Base-by-base conservation (phyloP, 805 yeast genomes). In the Wickerhamiella slavikovae region DNA sequence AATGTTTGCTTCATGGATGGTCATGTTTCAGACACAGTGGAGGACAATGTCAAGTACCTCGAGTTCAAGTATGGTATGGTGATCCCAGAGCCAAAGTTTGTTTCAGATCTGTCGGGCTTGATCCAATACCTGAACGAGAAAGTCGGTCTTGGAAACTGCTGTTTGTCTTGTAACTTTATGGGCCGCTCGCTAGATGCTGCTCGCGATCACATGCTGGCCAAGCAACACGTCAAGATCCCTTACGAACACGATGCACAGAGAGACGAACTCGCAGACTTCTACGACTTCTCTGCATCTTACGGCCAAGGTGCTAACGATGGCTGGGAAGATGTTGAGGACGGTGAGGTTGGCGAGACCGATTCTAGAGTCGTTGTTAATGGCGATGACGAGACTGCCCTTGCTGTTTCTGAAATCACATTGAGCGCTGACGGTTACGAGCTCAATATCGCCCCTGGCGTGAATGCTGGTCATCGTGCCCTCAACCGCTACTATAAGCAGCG, bases 181-280 rank as follows among this genome's bases (percentile, higher is more conserved):
- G 96, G 96, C n/a, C 65, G 67, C 36, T 68, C 70, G 31, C 47
- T 85, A 18, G 91, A 78, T 44, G 76, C 93, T 35, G 82, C 78
- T 8, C 71, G 93, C 40, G 89, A 79, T 25, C 99, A 89, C 51
- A 73, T 80, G 76, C 42, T 60, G 4, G 64, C 75, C 6, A 89
- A 89, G 51, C 69, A 80, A 34, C 99, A 89, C 51, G 75, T 85
- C 56, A 66, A 69, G 45, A 63, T 89, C 35, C 95, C 96, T 1
- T 89, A 76, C 51, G 96, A 89, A 43, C 52, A 68, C 0, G 73
- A 68, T 31, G 73, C 72, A 33, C 92, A 89, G 44, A 70, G 71
- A 44, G 62, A 70, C 28, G 75, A 72, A 44, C 61, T 85, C 25
- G 65, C 82, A 0, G 73, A 69, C 24, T 89, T 74, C 45, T 89